These are phyloP conservation scores for Carex sylvatica DNA, from an alignment of 202 grass and related monocot genomes.

Conservation along the genomic window DNA sequence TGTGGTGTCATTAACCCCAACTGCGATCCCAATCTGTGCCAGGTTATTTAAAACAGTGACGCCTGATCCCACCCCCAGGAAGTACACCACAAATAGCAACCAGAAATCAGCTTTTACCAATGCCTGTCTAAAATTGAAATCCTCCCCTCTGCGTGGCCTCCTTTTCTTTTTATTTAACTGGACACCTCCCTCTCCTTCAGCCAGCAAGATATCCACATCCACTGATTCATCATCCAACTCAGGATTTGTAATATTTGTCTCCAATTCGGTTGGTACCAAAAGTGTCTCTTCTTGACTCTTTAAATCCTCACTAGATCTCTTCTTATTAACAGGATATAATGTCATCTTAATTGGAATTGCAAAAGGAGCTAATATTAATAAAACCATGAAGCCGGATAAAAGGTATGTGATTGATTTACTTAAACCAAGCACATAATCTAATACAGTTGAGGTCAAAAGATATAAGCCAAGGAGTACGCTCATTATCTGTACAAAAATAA, in stretches of 20 bases:
- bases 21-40: slow-evolving; percentile 87
- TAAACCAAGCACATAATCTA: slow-evolving; percentile 45
- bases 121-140: slow-evolving; percentile 85
- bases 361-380: slow-evolving; percentile 66
- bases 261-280: slow-evolving; percentile 44
- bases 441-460: slow-evolving; percentile 51
- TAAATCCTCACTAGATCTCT: slow-evolving; percentile 23
- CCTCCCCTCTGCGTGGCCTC: slow-evolving; percentile 77
- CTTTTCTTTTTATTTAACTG: slow-evolving; percentile 75
- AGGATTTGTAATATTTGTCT: slow-evolving; percentile 38
- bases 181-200: slow-evolving; percentile 80
- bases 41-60: slow-evolving; percentile 94
- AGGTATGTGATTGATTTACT: slow-evolving; percentile 42
- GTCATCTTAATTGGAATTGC: slow-evolving; percentile 96
- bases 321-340: slow-evolving; percentile 49
- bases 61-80: slow-evolving; percentile 78
- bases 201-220: slow-evolving; percentile 81
- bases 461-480: slow-evolving; percentile 71
- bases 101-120: slow-evolving; percentile 92
- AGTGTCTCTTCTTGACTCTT: slow-evolving; percentile 10
- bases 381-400: slow-evolving; percentile 55
- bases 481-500: slow-evolving; percentile 59
- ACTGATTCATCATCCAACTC: slow-evolving; percentile 47
- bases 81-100: slow-evolving; percentile 76
- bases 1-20: slow-evolving; percentile 61